Percentiles rank a stretch among this genome's conserved stretches.
phyloP scores from a whole-genome alignment of 192 early-diverging fungal species.

The Kickxella alabastrina region DNA sequence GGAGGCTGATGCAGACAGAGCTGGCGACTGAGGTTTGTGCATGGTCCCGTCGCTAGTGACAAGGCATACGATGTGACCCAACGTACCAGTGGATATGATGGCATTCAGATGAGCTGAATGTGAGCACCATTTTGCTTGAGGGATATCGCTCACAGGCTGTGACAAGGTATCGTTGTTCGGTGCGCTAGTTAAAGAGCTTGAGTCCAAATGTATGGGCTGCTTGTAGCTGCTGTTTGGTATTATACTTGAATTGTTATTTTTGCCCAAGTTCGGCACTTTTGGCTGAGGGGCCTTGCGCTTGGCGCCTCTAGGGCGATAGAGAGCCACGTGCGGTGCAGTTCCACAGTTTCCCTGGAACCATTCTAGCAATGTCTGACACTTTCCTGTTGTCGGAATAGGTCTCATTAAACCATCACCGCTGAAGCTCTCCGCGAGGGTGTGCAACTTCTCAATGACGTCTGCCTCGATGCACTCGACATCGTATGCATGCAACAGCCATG shows the following conservation, averaged over 20 bases:
- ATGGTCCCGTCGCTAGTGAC: background rate
- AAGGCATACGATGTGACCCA: background rate
- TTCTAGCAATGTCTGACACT: background rate
- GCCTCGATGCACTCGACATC: conserved; percentile 13
- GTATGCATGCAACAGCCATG: conserved; percentile 10
- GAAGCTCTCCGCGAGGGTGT: too few relatives aligned
- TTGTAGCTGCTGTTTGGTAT: too few relatives aligned
- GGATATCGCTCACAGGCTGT: background rate
- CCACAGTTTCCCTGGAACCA: background rate
- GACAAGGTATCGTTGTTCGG: too few relatives aligned
- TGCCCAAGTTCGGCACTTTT: background rate
- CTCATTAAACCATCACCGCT: too few relatives aligned
- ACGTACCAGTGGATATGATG: background rate
- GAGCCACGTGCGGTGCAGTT: too few relatives aligned
- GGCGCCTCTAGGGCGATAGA: too few relatives aligned
- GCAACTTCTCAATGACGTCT: conserved; percentile 3
- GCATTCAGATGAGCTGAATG: background rate
- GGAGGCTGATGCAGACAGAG: background rate
- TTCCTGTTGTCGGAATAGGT: background rate
- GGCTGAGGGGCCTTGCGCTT: conserved; percentile 1
- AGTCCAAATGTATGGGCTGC: too few relatives aligned
- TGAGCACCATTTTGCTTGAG: background rate
- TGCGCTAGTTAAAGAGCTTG: too few relatives aligned
- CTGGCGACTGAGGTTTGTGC: background rate
- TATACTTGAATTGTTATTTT: background rate